Evolutionary conservation across 1,139 yeast genomes (phyloP).

Genomic region (Yamadazyma trypodendri): DNA sequence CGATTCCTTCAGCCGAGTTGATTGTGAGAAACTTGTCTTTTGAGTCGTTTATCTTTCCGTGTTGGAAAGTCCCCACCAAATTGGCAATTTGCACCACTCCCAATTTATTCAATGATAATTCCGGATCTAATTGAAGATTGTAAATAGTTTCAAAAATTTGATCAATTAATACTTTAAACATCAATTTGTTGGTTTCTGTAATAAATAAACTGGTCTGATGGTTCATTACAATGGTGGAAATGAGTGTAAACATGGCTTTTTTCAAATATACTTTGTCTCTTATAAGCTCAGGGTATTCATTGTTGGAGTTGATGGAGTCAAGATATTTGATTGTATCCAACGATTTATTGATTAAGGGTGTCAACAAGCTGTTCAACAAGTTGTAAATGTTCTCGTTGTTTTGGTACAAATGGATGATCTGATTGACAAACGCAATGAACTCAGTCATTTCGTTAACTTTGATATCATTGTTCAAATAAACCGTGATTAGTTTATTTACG

Average conservation of each 20-base stretch:
- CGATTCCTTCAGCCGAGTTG: constrained; percentile 59
- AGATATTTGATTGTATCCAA: constrained; percentile 47
- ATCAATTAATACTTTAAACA: constrained; percentile 63
- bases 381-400: constrained; percentile 68
- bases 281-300: constrained; percentile 44
- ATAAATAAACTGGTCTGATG: constrained; percentile 76
- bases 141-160: constrained; percentile 67
- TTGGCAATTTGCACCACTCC: constrained; percentile 71
- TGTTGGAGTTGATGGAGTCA: constrained; percentile 9
- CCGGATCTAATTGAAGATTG: constrained; percentile 25
- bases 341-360: constrained; percentile 71
- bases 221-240: constrained; percentile 71
- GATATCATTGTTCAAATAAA: constrained; percentile 64
- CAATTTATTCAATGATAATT: constrained; percentile 45
- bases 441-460: constrained; percentile 70
- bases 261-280: constrained; percentile 64
- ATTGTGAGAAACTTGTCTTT: constrained; percentile 55
- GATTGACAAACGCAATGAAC: constrained; percentile 84
- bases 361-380: constrained; percentile 66
- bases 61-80: constrained; percentile 61
- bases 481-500: constrained; percentile 69
- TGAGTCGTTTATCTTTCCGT: constrained; percentile 52
- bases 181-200: constrained; percentile 60
- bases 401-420: constrained; percentile 76
- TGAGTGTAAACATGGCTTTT: constrained; percentile 65